Evolutionary conservation across 257 asterid species (phyloP), one percentile per base, ranked within the genome.

Genomic region (Fraxinus anomala): DNA sequence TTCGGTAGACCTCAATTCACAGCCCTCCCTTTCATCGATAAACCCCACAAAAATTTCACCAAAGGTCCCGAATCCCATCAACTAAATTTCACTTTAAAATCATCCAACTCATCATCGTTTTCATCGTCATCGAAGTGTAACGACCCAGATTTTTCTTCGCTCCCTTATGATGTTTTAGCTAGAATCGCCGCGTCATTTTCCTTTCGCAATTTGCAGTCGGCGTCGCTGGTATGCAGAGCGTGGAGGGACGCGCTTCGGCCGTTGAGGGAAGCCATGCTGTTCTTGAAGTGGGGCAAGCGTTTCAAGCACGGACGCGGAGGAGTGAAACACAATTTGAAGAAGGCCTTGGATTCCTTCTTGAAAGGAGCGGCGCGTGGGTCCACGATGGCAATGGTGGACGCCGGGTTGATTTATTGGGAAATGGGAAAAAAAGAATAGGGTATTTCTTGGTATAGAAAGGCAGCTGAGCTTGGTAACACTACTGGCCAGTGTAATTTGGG

Each of bases 301-400:
- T 91, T 82, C 85, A 93, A 91, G 89, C 98, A 89, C 51, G 97
- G 96, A 34, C 89, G 90, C 23, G 91, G 87, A 34, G 96, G 94
- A 44, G 89, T 87, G 83, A 86, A 80, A 81, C 72, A 76, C 8
- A 77, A 88, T 83, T 73, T 82, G 80, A 26, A 17, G 5, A 90
- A 88, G 84, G 98, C 98, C 16, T 63, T 91, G 81, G 96, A 94
- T 26, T 84, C 84, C 2, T 91, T 94, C 74, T 65, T 94, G 34
- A 76, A 92, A 82, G 97, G 96, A 21, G 97, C 94, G 78, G 92
- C 92, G 87, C 92, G 95, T 83, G 98, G 98, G 73, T 91, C 96
- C 30, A 83, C 96, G 26, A 88, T 89, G 26, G 91, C 96, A 12
- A 89, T 93, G 98, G 97, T 94, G 73, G 98, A 94, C 71, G 94